Evolutionary conservation across 805 yeast species (phyloP).

Genomic region (Candida morakotiae): DNA sequence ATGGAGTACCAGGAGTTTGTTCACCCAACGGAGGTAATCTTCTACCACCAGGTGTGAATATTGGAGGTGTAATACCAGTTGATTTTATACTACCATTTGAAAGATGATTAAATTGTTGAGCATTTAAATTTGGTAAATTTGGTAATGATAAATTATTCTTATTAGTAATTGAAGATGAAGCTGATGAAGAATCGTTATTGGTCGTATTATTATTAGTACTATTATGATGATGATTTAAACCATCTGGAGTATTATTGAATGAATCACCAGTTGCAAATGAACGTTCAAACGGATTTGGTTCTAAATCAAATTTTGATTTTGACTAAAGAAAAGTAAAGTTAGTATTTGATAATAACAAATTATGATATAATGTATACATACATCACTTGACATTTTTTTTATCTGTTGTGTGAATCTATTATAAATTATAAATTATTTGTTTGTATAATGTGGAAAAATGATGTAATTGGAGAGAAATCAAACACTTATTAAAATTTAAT

Average conservation of each 20-base stretch:
- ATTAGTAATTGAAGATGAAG: conserved; percentile 16
- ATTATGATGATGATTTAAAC: not conserved
- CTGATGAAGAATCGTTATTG: conserved; percentile 12
- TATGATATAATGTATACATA: conserved; percentile 12
- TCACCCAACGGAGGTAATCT: conserved; percentile 50
- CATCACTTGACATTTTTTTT: conserved; percentile 16
- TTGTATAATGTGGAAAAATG: no score
- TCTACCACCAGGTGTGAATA: conserved; percentile 58
- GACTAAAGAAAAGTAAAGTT: conserved; percentile 22
- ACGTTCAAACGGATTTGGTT: conserved; percentile 93
- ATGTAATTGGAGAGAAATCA: no score
- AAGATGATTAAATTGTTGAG: conserved; percentile 10
- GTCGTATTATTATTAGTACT: conserved; percentile 6
- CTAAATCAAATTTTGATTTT: conserved; percentile 63
- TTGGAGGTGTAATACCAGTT: conserved; percentile 44
- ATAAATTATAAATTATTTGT: no score
- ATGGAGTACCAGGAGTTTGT: conserved; percentile 47
- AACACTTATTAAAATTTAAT: no score
- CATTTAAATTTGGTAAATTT: conserved; percentile 24
- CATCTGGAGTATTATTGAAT: not conserved
- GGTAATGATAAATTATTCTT: conserved; percentile 32
- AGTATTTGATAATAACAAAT: conserved; percentile 12
- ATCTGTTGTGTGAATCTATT: no score
- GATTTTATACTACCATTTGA: conserved; percentile 13
- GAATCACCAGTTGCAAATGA: conserved; percentile 72